Percentiles rank a stretch among this genome's conserved stretches.
phyloP scores from a whole-genome alignment of 768 basidiomycete species.

The Psilocybe subaeruginosa region DNA sequence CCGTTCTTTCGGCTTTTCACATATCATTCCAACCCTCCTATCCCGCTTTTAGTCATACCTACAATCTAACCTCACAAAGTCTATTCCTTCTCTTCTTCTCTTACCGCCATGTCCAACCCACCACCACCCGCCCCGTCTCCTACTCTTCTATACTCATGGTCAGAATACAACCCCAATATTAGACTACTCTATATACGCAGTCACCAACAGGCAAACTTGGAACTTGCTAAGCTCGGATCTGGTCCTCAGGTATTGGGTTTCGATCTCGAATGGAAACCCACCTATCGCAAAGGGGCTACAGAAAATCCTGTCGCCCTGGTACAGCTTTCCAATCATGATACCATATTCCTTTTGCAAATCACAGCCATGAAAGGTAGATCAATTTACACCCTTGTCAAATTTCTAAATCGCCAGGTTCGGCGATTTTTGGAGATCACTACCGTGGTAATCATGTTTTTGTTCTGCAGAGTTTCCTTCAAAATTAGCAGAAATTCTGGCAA shows the following conservation, averaged over 20 bases:
- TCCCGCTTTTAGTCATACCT: neutral
- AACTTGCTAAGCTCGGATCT: slow-evolving; percentile 27
- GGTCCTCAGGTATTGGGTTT: slow-evolving; percentile 58
- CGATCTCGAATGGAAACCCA: slow-evolving; percentile 83
- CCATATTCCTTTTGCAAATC: slow-evolving; percentile 68
- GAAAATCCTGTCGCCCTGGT: slow-evolving; percentile 76
- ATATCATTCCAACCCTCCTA: slow-evolving; percentile 12
- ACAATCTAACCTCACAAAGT: slow-evolving; percentile 3
- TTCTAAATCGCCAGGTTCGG: neutral
- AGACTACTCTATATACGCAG: slow-evolving; percentile 38
- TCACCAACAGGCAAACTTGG: slow-evolving; percentile 32
- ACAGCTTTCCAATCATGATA: slow-evolving; percentile 63
- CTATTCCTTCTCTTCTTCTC: neutral
- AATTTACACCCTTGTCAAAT: neutral
- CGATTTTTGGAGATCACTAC: slow-evolving; percentile 3
- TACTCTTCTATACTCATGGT: slow-evolving; percentile 40
- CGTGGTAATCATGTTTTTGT: slow-evolving; percentile 8
- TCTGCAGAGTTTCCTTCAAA: slow-evolving; percentile 53
- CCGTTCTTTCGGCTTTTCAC: slow-evolving; percentile 24
- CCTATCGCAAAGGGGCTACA: slow-evolving; percentile 47
- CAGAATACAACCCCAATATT: slow-evolving; percentile 31
- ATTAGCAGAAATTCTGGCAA: slow-evolving; percentile 54
- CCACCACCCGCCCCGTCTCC: slow-evolving; percentile 21
- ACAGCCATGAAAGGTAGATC: slow-evolving; percentile 54
- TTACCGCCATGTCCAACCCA: slow-evolving; percentile 1